A percentile compares a stretch with the other conserved stretches of the same genome.
These are phyloP conservation scores for Aphanomyces cochlioides DNA, from an alignment of 352 stramenopile species.

Conservation along the genomic window DNA sequence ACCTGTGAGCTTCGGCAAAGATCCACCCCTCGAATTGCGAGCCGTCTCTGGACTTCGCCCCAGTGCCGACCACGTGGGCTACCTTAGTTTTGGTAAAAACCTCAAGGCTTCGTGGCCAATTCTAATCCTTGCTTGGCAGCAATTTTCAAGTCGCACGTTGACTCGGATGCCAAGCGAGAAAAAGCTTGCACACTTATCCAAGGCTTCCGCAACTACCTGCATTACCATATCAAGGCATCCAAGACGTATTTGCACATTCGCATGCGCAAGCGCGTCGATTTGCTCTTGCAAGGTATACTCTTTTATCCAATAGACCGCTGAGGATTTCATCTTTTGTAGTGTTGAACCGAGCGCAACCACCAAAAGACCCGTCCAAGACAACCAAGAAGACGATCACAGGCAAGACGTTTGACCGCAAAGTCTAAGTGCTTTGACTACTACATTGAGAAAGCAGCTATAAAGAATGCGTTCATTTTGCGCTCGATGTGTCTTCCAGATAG, in stretches of 20 bases:
- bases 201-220: conserved; percentile 90
- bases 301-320: background rate
- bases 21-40: conserved; percentile 84
- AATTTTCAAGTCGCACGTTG: conserved; percentile 88
- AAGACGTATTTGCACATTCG: conserved; percentile 95
- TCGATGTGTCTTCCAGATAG: conserved; percentile 8
- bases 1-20: conserved; percentile 86
- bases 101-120: background rate
- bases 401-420: conserved; percentile 77
- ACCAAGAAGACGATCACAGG: conserved; percentile 91
- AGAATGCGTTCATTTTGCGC: background rate
- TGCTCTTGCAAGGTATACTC: conserved; percentile 79
- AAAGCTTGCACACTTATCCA: conserved; percentile 86
- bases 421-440: background rate
- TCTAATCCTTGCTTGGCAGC: conserved; percentile 34
- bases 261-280: conserved; percentile 91
- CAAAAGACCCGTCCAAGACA: conserved; percentile 85
- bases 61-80: conserved; percentile 79
- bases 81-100: conserved; percentile 65
- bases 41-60: conserved; percentile 57
- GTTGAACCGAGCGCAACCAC: conserved; percentile 86
- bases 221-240: conserved; percentile 96
- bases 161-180: conserved; percentile 80
- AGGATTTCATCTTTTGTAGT: conserved; percentile 42
- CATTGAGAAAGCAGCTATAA: no score